Conservation (phyloP, 2,329 filamentous ascomycete species). For the Arthroderma sp. region DNA sequence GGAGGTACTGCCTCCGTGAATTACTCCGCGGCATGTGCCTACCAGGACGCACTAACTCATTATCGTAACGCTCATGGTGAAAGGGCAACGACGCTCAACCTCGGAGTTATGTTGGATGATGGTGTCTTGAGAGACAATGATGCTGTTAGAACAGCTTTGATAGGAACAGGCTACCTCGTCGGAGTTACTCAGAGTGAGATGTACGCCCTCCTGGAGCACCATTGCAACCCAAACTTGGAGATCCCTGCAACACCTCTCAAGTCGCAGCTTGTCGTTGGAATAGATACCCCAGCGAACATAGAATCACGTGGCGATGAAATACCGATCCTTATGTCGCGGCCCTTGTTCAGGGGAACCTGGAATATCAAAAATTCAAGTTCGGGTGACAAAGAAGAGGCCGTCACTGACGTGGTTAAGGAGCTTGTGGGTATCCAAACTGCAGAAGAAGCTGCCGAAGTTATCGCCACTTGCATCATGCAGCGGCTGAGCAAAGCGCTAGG, state of each 20-base stretch:
- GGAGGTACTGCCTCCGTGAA: conserved; percentile 5
- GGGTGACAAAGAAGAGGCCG: background rate
- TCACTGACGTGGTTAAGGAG: too few relatives aligned
- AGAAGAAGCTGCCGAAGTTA: background rate
- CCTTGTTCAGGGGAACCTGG: background rate
- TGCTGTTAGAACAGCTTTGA: too few relatives aligned
- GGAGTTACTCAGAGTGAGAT: conserved; percentile 1
- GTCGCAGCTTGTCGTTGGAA: background rate
- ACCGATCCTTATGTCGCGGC: background rate
- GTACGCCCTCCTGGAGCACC: background rate
- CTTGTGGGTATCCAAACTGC: too few relatives aligned
- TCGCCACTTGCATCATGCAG: background rate
- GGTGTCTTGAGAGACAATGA: background rate
- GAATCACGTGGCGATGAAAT: background rate
- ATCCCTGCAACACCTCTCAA: background rate
- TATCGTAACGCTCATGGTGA: conserved; percentile 10
- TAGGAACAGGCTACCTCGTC: too few relatives aligned
- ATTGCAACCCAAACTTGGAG: background rate
- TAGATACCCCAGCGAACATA: background rate
- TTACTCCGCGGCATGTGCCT: conserved; percentile 7
- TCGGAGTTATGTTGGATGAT: background rate
- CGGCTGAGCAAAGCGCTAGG: background rate
- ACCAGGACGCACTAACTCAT: conserved; percentile 6
- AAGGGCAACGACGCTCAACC: conserved; percentile 1
- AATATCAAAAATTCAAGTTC: background rate